Conservation (phyloP, 768 basidiomycete genomes). For the Xerocomus potaroensis region DNA sequence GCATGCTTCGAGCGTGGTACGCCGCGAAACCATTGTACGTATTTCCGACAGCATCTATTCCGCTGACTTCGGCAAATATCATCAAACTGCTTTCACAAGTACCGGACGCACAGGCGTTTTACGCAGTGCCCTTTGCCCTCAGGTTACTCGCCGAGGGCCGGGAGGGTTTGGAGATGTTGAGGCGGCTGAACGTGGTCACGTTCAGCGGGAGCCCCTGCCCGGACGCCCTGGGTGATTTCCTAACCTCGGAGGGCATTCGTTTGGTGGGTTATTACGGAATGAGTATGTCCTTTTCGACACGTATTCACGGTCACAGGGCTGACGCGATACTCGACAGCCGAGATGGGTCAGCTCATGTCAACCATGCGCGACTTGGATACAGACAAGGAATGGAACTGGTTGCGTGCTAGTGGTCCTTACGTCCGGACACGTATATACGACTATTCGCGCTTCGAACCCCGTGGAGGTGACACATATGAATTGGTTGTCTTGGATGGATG, state of each 20-base stretch:
- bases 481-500: slow-evolving; percentile 49
- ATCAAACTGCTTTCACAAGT: slow-evolving; percentile 35
- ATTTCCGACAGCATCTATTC: slow-evolving; percentile 37
- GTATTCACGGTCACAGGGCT: not conserved
- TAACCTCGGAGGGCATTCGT: slow-evolving; percentile 45
- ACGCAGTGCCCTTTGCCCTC: slow-evolving; percentile 36
- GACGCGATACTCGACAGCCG: slow-evolving; percentile 1
- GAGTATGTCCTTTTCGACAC: slow-evolving; percentile 31
- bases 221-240: slow-evolving; percentile 48
- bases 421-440: slow-evolving; percentile 14
- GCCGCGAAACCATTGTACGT: slow-evolving; percentile 39
- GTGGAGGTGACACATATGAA: slow-evolving; percentile 42
- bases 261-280: slow-evolving; percentile 47
- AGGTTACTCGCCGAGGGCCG: slow-evolving; percentile 46
- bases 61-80: slow-evolving; percentile 45
- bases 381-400: slow-evolving; percentile 58
- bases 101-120: slow-evolving; percentile 31
- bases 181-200: slow-evolving; percentile 42
- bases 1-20: slow-evolving; percentile 42
- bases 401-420: slow-evolving; percentile 32
- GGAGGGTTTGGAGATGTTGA: slow-evolving; percentile 41
- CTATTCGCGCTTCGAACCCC: slow-evolving; percentile 42
- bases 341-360: slow-evolving; percentile 42
- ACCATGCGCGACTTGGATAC: slow-evolving; percentile 43
- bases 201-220: slow-evolving; percentile 53